phyloP scores from a whole-genome alignment of 164 flowering plant species.

The Buxus sempervirens region DNA sequence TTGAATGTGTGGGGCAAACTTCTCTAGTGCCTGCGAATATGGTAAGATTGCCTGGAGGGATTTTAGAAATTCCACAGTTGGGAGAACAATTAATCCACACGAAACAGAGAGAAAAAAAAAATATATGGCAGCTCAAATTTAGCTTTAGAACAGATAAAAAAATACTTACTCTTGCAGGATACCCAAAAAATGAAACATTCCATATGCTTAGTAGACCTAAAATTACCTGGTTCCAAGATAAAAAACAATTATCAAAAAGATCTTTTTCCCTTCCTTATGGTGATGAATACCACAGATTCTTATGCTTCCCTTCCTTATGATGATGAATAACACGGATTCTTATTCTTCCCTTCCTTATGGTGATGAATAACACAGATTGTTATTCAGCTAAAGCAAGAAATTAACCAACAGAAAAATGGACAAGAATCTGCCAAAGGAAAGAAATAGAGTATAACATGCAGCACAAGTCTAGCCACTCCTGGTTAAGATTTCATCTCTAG shows the following conservation, averaged over 20 bases:
- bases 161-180: conserved; percentile 87
- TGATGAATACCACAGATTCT: no score
- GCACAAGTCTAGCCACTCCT: no score
- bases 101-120: background rate
- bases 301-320: no score
- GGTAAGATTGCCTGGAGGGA: conserved; percentile 86
- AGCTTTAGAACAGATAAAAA: conserved; percentile 1
- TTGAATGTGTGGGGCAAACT: conserved; percentile 95
- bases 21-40: conserved; percentile 89
- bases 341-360: no score
- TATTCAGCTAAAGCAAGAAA: no score
- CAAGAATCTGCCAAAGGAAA: no score
- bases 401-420: no score
- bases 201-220: conserved; percentile 88
- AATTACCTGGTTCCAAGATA: conserved; percentile 57
- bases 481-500: no score
- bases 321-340: no score
- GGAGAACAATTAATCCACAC: background rate
- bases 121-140: background rate
- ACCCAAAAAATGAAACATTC: conserved; percentile 93
- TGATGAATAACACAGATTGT: no score
- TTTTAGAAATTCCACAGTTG: conserved; percentile 4
- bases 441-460: no score
- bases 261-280: background rate
- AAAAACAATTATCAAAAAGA: background rate